A percentile compares a stretch with the other conserved stretches of the same genome.
Conservation (phyloP, 1,284 basidiomycete genomes). For the Apiotrichum sp. region DNA sequence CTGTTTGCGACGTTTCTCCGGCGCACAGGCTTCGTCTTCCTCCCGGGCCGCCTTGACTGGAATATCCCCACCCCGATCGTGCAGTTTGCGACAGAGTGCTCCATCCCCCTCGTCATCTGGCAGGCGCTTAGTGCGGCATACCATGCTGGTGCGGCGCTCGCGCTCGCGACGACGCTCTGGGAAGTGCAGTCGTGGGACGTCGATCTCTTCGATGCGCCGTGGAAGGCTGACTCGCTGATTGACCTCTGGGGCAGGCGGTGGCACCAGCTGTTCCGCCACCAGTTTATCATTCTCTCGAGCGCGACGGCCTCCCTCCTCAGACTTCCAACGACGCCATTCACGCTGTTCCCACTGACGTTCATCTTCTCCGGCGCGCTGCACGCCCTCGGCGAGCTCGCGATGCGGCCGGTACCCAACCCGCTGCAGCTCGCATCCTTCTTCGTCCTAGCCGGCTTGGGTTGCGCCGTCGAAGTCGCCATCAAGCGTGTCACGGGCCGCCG, state of each 20-base stretch:
- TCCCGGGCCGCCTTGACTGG: slow-evolving; percentile 23
- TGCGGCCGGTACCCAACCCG: slow-evolving; percentile 33
- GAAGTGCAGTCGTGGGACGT: slow-evolving; percentile 38
- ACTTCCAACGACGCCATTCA: slow-evolving; percentile 19
- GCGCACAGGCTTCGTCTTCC: slow-evolving; percentile 18
- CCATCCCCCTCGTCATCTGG: slow-evolving; percentile 27
- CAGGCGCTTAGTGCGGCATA: slow-evolving; percentile 32
- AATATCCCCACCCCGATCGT: slow-evolving; percentile 12
- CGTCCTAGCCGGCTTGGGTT: slow-evolving; percentile 31
- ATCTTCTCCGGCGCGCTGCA: slow-evolving; percentile 39
- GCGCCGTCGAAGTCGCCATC: slow-evolving; percentile 14
- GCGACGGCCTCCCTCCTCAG: slow-evolving; percentile 20
- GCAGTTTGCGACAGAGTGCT: slow-evolving; percentile 17
- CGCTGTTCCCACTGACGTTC: slow-evolving; percentile 34
- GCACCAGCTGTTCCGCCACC: slow-evolving; percentile 43
- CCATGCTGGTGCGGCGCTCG: slow-evolving; percentile 27
- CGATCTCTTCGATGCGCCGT: slow-evolving; percentile 38
- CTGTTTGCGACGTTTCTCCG: slow-evolving; percentile 15
- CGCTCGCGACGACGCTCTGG: slow-evolving; percentile 20
- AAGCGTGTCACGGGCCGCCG: slow-evolving; percentile 22
- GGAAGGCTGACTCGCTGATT: slow-evolving; percentile 35
- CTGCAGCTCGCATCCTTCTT: slow-evolving; percentile 32
- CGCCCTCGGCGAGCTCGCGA: slow-evolving; percentile 34
- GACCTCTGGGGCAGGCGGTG: slow-evolving; percentile 46
- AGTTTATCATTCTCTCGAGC: slow-evolving; percentile 36